phyloP scores from a whole-genome alignment of 1,284 basidiomycete species.

The Cutaneotrichosporon cavernicola region DNA sequence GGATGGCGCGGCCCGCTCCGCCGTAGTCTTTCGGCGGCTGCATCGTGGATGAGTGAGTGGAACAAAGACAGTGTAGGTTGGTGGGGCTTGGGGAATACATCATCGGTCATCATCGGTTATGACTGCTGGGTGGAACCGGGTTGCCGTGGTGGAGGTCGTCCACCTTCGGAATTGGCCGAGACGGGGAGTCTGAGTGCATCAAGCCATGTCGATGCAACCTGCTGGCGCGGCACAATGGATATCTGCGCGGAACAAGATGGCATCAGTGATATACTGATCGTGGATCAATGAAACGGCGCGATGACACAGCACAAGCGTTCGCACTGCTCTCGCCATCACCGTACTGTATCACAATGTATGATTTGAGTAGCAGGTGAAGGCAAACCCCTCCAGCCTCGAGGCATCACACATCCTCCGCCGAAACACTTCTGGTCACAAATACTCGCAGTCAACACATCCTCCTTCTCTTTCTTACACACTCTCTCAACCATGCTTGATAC shows the following conservation, averaged over 20 bases:
- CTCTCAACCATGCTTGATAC: no score
- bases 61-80: background rate
- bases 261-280: background rate
- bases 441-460: background rate
- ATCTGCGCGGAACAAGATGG: no score
- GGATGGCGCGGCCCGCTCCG: constrained; percentile 15
- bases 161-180: background rate
- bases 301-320: background rate
- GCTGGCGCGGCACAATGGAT: background rate
- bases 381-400: no score
- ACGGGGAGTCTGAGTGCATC: background rate
- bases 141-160: background rate
- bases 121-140: background rate
- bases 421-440: background rate
- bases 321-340: background rate
- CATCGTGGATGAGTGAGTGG: background rate
- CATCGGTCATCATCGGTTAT: constrained; percentile 2
- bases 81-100: background rate
- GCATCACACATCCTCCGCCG: no score
- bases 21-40: constrained; percentile 7
- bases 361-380: no score
- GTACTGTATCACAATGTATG: background rate
- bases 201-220: background rate
- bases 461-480: no score
- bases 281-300: background rate